Evolutionary conservation across 2,329 filamentous ascomycete species (phyloP).

Genomic region (Eurotiales sp.): DNA sequence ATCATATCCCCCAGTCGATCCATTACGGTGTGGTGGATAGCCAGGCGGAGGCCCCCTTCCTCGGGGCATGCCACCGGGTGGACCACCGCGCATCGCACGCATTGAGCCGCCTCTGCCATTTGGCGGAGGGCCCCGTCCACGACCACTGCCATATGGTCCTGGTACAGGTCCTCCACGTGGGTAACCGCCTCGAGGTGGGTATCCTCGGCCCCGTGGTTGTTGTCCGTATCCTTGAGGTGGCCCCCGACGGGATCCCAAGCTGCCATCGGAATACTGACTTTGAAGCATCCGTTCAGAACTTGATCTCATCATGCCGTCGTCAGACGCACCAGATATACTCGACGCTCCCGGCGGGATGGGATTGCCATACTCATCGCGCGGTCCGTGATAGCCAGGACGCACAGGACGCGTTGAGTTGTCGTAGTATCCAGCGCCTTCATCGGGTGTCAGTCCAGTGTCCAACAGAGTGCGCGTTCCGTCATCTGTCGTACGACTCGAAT

Average conservation of each 20-base stretch:
- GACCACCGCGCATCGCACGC: conserved; percentile 32
- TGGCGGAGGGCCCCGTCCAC: conserved; percentile 33
- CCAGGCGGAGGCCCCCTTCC: conserved; percentile 47
- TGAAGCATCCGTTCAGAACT: conserved; percentile 43
- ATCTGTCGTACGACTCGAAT: conserved; percentile 18
- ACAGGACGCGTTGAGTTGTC: conserved; percentile 5
- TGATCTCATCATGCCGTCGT: conserved; percentile 34
- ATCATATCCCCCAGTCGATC: conserved; percentile 23
- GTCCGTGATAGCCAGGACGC: conserved; percentile 30
- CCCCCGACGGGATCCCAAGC: conserved; percentile 41
- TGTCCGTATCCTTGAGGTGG: conserved; percentile 39
- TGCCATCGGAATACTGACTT: conserved; percentile 46
- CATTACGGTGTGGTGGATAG: conserved; percentile 48
- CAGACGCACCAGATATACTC: conserved; percentile 23
- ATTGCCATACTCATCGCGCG: conserved; percentile 38
- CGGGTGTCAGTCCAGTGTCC: conserved; percentile 6
- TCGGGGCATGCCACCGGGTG: conserved; percentile 43
- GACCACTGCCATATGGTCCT: conserved; percentile 27
- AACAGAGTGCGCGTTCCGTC: neutral
- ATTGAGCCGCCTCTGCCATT: conserved; percentile 43
- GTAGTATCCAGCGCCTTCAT: neutral
- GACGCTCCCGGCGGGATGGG: conserved; percentile 33
- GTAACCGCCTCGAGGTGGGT: conserved; percentile 36
- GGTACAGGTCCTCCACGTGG: conserved; percentile 21
- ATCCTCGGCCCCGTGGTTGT: conserved; percentile 52